Evolutionary conservation across 2,329 filamentous ascomycete species (phyloP), one percentile per base, ranked within the genome.

Genomic region (Diaporthe batatas): DNA sequence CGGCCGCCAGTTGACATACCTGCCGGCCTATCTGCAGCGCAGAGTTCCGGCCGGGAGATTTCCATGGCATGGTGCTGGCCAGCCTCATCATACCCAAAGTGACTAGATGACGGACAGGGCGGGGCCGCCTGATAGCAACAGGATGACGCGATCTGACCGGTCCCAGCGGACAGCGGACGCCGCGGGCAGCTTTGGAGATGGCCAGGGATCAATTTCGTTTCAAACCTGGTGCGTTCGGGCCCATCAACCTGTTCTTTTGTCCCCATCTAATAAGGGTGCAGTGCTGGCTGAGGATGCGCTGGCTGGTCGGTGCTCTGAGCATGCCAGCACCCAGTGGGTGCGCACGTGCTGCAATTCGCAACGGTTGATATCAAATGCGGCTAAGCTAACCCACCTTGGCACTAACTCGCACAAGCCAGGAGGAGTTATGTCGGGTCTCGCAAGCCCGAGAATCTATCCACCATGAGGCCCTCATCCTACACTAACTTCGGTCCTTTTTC

Each of bases 31-130:
- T 39, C 7, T 32, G 32, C 32, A 53, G 54, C 44, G 47, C 47
- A 51, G n/a, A 54, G 36, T 39, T 18, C 25, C 49, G 34, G 21
- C 57, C 47, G 73, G 73, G 59, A 39, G 34, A 51, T 68, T 74
- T 64, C 65, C 73, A 51, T 74, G 67, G 73, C 71, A 73, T 73
- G 67, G 68, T 73, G 71, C 42, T 71, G 53, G 65, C 23, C 70
- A 39, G 57, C 65, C 65, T 72, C 49, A 70, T 67, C 12, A 39
- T 67, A 64, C 42, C 25, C 18, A 18, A 34, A 36, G n/a, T 67
- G 32, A 65, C 72, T 68, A 71, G 51, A 72, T 70, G 55, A 53
- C 55, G 68, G 18, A 34, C n/a, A 39, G 42, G 34, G 32, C 44
- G 44, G 65, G 65, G 73, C 58, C 67, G 59, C 42, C 44, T 62